Percentiles rank a stretch among this genome's conserved stretches.
These are phyloP conservation scores for Fomitopsis schrenkii DNA, from an alignment of 1,284 basidiomycete species.

Conservation along the genomic window DNA sequence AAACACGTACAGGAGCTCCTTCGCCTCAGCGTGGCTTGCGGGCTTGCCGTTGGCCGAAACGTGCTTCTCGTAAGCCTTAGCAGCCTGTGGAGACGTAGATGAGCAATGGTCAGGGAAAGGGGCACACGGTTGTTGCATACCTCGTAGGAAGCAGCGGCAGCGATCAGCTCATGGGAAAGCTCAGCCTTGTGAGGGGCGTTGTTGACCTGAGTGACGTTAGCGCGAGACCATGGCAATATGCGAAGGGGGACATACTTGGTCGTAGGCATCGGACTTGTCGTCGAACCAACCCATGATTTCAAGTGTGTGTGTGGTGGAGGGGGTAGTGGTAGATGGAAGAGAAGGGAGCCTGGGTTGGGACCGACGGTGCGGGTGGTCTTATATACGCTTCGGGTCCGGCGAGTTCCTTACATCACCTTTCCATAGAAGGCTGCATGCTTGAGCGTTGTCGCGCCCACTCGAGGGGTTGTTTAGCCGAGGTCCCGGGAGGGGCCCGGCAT, in stretches of 20 bases:
- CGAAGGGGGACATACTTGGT: conserved; percentile 30
- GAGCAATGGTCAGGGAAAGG: not conserved
- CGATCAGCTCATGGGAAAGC: conserved; percentile 64
- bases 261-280: conserved; percentile 43
- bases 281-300: conserved; percentile 51
- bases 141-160: conserved; percentile 51
- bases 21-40: conserved; percentile 33
- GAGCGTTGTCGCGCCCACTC: not conserved
- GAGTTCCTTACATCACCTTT: not conserved
- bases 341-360: conserved; percentile 14
- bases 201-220: conserved; percentile 29
- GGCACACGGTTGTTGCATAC: conserved; percentile 8
- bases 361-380: conserved; percentile 12
- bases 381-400: conserved; percentile 18
- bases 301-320: conserved; percentile 14
- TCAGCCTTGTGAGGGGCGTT: conserved; percentile 51
- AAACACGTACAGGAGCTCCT: conserved; percentile 30
- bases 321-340: conserved; percentile 13
- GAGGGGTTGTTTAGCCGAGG: not conserved
- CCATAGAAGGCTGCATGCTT: not conserved
- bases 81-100: conserved; percentile 26
- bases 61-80: conserved; percentile 43
- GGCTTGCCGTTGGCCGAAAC: conserved; percentile 34
- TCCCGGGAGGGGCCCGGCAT: conserved; percentile 3
- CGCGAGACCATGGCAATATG: not conserved